Conservation (phyloP, 106 monocot species). For the Dendrobium nobile region DNA sequence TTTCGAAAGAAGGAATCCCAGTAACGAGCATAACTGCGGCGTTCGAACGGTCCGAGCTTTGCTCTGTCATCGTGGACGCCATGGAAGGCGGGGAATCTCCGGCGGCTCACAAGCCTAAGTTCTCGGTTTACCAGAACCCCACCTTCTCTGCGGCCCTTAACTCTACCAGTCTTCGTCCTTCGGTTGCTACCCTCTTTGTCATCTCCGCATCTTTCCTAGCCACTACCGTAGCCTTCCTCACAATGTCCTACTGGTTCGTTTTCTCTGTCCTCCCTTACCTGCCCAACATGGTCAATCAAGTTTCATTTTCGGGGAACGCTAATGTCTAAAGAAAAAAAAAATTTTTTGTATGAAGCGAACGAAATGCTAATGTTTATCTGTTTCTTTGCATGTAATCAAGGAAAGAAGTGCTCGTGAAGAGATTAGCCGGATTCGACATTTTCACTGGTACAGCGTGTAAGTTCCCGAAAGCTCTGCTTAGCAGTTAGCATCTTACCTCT, state of each 20-base stretch:
- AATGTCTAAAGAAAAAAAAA: neutral
- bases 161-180: slow-evolving; percentile 62
- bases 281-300: neutral
- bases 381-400: slow-evolving; percentile 10
- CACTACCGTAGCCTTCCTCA: slow-evolving; percentile 36
- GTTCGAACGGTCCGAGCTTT: neutral
- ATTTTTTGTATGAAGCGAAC: too few relatives aligned
- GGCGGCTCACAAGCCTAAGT: slow-evolving; percentile 51
- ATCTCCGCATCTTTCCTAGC: slow-evolving; percentile 27
- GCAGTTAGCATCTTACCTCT: neutral
- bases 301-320: neutral
- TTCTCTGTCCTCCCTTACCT: neutral
- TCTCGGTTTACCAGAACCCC: slow-evolving; percentile 87
- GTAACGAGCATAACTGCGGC: neutral
- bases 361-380: neutral
- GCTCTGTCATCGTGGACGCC: neutral
- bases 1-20: neutral
- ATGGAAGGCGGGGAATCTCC: slow-evolving; percentile 3
- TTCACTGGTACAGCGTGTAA: slow-evolving; percentile 28
- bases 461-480: neutral
- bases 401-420: slow-evolving; percentile 20
- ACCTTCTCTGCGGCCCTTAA: slow-evolving; percentile 67
- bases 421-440: slow-evolving; percentile 16
- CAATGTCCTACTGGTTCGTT: slow-evolving; percentile 31
- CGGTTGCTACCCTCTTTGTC: slow-evolving; percentile 39